Evolutionary conservation across 257 asterid species (phyloP).

Genomic region (Sherardia arvensis): DNA sequence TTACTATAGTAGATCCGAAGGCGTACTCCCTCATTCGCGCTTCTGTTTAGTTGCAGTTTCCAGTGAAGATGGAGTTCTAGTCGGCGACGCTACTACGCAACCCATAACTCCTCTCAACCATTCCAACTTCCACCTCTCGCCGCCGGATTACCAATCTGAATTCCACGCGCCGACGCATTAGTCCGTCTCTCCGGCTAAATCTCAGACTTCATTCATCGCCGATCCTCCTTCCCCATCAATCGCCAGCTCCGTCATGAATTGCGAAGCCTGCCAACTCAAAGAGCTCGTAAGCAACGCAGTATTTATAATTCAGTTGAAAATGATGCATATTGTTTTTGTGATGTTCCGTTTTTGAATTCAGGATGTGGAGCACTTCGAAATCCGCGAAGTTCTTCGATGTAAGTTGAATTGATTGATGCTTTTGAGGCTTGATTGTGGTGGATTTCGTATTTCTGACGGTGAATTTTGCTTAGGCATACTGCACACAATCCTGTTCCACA

Average conservation of each 20-base stretch:
- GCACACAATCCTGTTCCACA: constrained; percentile 75
- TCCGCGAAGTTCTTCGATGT: constrained; percentile 90
- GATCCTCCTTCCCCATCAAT: background rate
- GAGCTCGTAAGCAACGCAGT: constrained; percentile 56
- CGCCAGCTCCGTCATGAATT: constrained; percentile 42
- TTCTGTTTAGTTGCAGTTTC: too few species aligned
- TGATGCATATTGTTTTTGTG: background rate
- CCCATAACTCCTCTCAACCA: background rate
- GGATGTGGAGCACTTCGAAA: constrained; percentile 96
- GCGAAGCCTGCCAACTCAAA: constrained; percentile 82
- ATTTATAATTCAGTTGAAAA: background rate
- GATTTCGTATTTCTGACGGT: background rate
- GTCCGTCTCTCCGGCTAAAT: constrained; percentile 10
- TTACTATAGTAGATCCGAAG: too few species aligned
- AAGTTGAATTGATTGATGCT: constrained; percentile 38
- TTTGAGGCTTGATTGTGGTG: background rate
- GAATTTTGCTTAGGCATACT: constrained; percentile 67
- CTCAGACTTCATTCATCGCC: constrained; percentile 4
- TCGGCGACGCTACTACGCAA: background rate
- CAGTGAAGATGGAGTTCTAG: background rate
- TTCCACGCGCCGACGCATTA: background rate
- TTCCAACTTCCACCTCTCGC: background rate
- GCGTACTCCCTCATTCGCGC: too few species aligned
- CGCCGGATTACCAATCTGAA: constrained; percentile 1
- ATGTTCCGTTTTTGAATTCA: constrained; percentile 8